Base-by-base conservation (phyloP, 176 grass and related monocot genomes). In the Canna indica region DNA sequence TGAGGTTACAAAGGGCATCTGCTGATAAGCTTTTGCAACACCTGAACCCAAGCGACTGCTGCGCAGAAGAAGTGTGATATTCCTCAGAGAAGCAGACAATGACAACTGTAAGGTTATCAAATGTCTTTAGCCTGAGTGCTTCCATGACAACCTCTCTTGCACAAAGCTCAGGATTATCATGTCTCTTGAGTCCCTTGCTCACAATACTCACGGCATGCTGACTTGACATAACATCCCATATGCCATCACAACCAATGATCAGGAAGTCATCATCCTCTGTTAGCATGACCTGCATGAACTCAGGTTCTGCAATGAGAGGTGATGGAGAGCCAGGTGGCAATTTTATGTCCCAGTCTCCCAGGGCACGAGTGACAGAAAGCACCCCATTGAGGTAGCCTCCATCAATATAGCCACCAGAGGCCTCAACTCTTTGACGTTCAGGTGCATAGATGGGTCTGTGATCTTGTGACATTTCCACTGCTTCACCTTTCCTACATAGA, bases 271-370 rank as follows among this genome's bases (percentile, higher is more conserved):
- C 67, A 2, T 70, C 67, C 27, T 70, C 68, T 18, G 42, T 72
- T 27, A 97, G 82, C 18, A 78, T 75, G 4, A 80, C 47, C 34
- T 85, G 84, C 16, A 39, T 75, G 72, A 97, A 87, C 64, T 97
- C 94, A 1, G 94, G 94, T n/a, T 97, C 86, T 0, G 94, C 84
- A 5, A 97, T 90, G 1, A 97, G 86, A 0, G 94, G 94, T 1
- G 94, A 97, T 0, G 24, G 15, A 0, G 77, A 78, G 56, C 78
- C 78, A 36, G 47, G 48, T 0, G 88, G 88, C 57, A 73, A 52
- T 68, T 97, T 97, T 76, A 97, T 69, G 53, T 97, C 94, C 94
- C 89, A 97, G 64, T 97, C 94, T 9, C 94, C 94, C 3, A 97
- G 50, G 48, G 94, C 89, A 18, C 94, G 75, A 6, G 94, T 90